Evolutionary conservation across 1,284 basidiomycete genomes (phyloP).

Genomic region (Taiwanofungus camphoratus): DNA sequence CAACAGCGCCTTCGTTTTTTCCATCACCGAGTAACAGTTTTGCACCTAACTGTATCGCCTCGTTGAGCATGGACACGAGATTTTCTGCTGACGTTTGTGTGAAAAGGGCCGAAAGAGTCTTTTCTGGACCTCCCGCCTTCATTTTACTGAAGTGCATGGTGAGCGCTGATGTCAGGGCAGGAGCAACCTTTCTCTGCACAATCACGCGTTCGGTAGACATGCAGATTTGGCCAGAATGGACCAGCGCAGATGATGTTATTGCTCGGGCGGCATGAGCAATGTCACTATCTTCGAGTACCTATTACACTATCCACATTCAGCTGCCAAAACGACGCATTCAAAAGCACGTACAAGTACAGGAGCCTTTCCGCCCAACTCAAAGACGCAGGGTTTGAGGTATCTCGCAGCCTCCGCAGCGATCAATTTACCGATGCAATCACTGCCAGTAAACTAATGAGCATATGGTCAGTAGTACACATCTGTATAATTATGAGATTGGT

Average conservation of each 20-base stretch:
- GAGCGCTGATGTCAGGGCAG: constrained; percentile 16
- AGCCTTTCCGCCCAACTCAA: constrained; percentile 40
- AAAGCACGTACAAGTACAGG: constrained; percentile 50
- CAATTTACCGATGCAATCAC: constrained; percentile 11
- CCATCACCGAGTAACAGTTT: constrained; percentile 44
- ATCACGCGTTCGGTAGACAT: constrained; percentile 68
- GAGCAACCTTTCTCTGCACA: constrained; percentile 37
- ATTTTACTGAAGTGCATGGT: constrained; percentile 33
- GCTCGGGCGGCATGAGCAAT: constrained; percentile 46
- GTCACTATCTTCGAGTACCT: constrained; percentile 60
- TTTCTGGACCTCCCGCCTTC: constrained; percentile 31
- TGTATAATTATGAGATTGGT: not conserved
- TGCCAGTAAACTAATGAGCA: constrained; percentile 14
- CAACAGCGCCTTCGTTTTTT: constrained; percentile 34
- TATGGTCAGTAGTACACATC: not conserved
- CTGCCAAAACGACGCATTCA: not conserved
- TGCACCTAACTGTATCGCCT: constrained; percentile 48
- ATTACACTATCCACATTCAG: not conserved
- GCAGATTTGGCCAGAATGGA: constrained; percentile 63
- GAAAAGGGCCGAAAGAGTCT: constrained; percentile 41
- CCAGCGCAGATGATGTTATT: constrained; percentile 50
- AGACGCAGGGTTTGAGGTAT: constrained; percentile 15
- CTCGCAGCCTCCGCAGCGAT: constrained; percentile 15
- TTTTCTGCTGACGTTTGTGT: constrained; percentile 43
- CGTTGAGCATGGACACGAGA: constrained; percentile 42